phyloP scores from a whole-genome alignment of 2,329 filamentous ascomycete species.

The Niveomyces coronatus region DNA sequence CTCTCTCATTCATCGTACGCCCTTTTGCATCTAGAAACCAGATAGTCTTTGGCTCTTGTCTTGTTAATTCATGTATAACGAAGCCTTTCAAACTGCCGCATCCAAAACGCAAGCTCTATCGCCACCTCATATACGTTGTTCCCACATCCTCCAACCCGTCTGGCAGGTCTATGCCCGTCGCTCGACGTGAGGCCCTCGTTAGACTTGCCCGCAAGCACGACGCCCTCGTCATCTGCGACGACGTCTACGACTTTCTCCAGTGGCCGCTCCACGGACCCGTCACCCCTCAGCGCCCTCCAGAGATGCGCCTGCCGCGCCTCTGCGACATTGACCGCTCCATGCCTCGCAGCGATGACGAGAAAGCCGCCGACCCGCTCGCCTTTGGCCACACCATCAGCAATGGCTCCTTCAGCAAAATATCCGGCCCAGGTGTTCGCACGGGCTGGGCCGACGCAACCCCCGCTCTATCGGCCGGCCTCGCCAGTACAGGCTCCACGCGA shows the following conservation, averaged over 20 bases:
- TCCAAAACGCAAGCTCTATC: conserved; percentile 66
- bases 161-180: conserved; percentile 67
- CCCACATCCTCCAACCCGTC: conserved; percentile 87
- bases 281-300: conserved; percentile 13
- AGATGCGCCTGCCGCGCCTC: conserved; percentile 59
- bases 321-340: conserved; percentile 67
- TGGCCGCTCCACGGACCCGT: conserved; percentile 47
- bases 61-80: not conserved
- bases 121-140: conserved; percentile 79
- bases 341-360: conserved; percentile 38
- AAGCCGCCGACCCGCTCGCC: conserved; percentile 27
- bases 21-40: conserved; percentile 3
- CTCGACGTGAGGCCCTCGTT: conserved; percentile 58
- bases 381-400: conserved; percentile 82
- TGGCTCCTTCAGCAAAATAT: conserved; percentile 82
- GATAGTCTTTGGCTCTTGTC: too few species aligned
- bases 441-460: conserved; percentile 77
- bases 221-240: conserved; percentile 76
- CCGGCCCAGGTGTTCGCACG: conserved; percentile 68
- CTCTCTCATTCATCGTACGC: not conserved
- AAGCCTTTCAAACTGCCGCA: conserved; percentile 43
- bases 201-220: conserved; percentile 68
- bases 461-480: conserved; percentile 39
- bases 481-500: conserved; percentile 41
- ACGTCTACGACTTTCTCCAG: conserved; percentile 89